Base-by-base conservation (phyloP, 2,329 filamentous ascomycete genomes). In the Scedosporium boydii region DNA sequence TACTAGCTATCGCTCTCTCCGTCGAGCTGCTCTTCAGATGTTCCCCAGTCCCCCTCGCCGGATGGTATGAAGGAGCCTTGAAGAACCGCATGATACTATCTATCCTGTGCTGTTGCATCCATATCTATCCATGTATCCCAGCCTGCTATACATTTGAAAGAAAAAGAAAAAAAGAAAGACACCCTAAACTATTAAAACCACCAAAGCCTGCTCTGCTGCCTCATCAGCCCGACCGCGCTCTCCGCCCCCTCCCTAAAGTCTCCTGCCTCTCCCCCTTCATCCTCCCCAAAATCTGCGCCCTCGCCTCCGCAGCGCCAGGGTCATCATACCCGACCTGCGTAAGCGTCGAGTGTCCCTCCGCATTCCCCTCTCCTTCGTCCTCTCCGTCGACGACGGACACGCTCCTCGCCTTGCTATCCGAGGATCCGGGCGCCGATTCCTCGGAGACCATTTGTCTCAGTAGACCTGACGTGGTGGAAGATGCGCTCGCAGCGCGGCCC, bases 401-500 rank as follows among this genome's bases (percentile, higher is more conserved):
- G 55, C 51, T 61, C 62, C 14, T 53, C 65, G 18, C 58, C 66
- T 58, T 61, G 58, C 60, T 63, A 61, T 6, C 57, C 59, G 10
- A 10, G 61, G 46, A 58, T 56, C 21, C 61, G 55, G 12, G n/a
- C 59, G n/a, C 61, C 6, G 58, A 46, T 29, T 10, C 9, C 38
- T 58, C 26, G 26, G 6, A 38, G 9, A 21, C 27, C 57, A 46
- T 29, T 29, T 29, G 27, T 6, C 27, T 29, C 4, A 29, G 27
- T 14, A 27, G n/a, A 6, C 41, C 62, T 14, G 61, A 41, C 3
- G 27, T 29, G 7, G 63, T 62, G 6, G 66, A 86, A 2, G 77
- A 77, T 67, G 85, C 86, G 72, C 82, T 85, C 29, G 82, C 72
- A 3, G 82, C 84, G 10, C 84, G 80, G 4, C 84, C 84, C 3